phyloP scores from a whole-genome alignment of 768 basidiomycete genomes.

The Neoboletus magnificus region DNA sequence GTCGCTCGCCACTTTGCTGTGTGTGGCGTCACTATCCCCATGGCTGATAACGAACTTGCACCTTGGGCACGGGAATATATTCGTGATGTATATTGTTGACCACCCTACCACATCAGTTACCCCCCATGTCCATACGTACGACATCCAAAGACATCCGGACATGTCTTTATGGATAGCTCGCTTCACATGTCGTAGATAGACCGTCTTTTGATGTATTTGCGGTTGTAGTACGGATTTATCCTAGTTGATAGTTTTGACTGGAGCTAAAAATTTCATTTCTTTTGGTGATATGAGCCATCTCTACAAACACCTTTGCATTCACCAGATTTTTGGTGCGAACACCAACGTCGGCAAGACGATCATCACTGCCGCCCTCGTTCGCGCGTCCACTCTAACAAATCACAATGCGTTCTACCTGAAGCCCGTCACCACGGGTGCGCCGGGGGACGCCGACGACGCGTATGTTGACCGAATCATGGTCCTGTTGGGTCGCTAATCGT shows the following conservation, averaged over 20 bases:
- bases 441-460: conserved; percentile 81
- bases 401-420: conserved; percentile 71
- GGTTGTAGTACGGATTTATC: conserved; percentile 17
- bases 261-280: not conserved
- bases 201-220: conserved; percentile 3
- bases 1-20: conserved; percentile 42
- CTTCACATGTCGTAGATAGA: conserved; percentile 1
- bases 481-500: not conserved
- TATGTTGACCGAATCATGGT: conserved; percentile 34
- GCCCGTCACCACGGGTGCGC: conserved; percentile 86
- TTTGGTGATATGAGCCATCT: conserved; percentile 65
- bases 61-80: conserved; percentile 40
- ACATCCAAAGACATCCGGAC: conserved; percentile 22
- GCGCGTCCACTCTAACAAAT: conserved; percentile 62
- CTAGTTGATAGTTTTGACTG: not conserved
- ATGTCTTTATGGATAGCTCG: conserved; percentile 22
- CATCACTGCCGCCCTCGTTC: conserved; percentile 77
- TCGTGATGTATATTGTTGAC: conserved; percentile 28
- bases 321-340: conserved; percentile 94
- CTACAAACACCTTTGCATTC: conserved; percentile 79
- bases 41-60: conserved; percentile 36
- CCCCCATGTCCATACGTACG: conserved; percentile 16
- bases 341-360: conserved; percentile 96
- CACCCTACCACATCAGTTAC: conserved; percentile 1
- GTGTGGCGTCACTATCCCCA: conserved; percentile 37